Evolutionary conservation across 257 asterid species (phyloP).

Genomic region (Echites panduratus): DNA sequence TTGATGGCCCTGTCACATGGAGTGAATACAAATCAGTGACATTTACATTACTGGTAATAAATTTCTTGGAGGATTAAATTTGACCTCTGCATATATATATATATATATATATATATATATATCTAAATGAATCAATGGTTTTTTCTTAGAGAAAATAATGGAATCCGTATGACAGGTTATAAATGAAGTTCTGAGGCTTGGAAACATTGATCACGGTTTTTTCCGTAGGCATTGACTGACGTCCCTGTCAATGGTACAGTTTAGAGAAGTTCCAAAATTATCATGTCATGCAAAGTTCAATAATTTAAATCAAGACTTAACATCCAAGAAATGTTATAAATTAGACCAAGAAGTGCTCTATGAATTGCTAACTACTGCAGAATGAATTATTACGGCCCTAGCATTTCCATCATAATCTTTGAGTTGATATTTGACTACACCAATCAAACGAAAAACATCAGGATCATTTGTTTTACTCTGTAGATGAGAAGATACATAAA

Average conservation of each 20-base stretch:
- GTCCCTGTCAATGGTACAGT: slow-evolving; percentile 55
- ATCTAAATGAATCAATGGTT: not conserved
- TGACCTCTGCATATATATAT: no score
- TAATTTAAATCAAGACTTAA: not conserved
- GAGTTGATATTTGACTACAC: slow-evolving; percentile 83
- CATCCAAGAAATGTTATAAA: not conserved
- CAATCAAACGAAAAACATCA: slow-evolving; percentile 87
- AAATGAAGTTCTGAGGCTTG: slow-evolving; percentile 68
- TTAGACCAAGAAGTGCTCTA: not conserved
- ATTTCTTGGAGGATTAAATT: not conserved
- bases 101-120: no score
- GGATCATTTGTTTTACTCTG: slow-evolving; percentile 73
- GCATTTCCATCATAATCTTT: slow-evolving; percentile 83
- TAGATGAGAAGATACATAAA: slow-evolving; percentile 23
- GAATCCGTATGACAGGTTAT: slow-evolving; percentile 37
- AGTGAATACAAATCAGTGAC: slow-evolving; percentile 72
- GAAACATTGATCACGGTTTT: slow-evolving; percentile 77
- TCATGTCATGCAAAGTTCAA: not conserved
- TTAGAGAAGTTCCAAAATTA: not conserved
- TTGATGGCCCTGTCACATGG: slow-evolving; percentile 48
- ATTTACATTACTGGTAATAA: slow-evolving; percentile 55
- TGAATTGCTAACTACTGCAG: slow-evolving; percentile 51
- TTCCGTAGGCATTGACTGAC: slow-evolving; percentile 70
- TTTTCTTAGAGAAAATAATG: not conserved
- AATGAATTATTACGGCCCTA: slow-evolving; percentile 60